Evolutionary conservation across 495 filamentous ascomycete species (phyloP), one percentile per base, ranked within the genome.

Genomic region (Chlorociboria aeruginascens): DNA sequence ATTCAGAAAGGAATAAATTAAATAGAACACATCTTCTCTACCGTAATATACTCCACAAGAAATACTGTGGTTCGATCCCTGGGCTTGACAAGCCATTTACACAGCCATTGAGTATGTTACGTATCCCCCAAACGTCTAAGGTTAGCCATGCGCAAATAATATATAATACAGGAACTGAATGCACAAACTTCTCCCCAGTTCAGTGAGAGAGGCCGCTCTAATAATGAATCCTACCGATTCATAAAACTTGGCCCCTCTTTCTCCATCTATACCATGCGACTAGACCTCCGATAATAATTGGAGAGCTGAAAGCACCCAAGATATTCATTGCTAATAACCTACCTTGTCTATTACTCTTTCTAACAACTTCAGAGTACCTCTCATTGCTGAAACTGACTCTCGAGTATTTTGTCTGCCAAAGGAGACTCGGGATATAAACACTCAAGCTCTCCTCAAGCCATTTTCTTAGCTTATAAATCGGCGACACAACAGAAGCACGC

Each of bases 361-460:
- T 69, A 25, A 85, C 69, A 3, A 97, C 85, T 51, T 93, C 84
- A 2, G 81, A 85, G 60, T 99, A 99, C 29, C 85, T 69, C 67
- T 92, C 81, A 55, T 93, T 95, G 29, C 85, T 83, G 63, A 97
- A 98, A 52, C 86, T 93, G 17, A 98, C 81, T 12, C 90, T 70
- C n/a, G 80, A 77, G 58, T 98, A 98, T 68, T 96, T 86, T 1
- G 92, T 98, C 62, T 78, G 76, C 78, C 87, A 94, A 2, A 89
- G 92, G 14, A 86, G 57, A 38, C 68, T 64, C 1, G 92, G 92
- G 6, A 93, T 43, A 46, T 82, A 82, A n/a, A 77, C 71, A 36
- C 78, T 80, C 33, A 96, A 61, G n/a, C 69, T 73, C 66, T 98
- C 92, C 63, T 98, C 93, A 7, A 95, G 57, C 45, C 64, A 78